Conservation (phyloP, 148 eudicot species). For the Rhododendron mucronatum region DNA sequence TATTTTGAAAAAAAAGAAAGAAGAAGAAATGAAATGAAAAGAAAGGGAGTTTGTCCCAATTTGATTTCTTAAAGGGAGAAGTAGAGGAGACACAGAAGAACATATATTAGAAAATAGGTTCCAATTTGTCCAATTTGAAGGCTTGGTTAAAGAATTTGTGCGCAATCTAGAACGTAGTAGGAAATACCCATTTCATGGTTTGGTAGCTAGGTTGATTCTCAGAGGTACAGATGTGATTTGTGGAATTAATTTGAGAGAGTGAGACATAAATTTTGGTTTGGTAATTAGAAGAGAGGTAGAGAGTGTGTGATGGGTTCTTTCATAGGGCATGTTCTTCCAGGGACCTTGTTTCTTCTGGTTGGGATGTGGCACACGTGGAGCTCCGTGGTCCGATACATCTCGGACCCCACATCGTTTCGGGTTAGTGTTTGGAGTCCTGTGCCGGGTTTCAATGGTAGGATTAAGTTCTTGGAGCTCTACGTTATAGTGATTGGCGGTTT, state of each 20-base stretch:
- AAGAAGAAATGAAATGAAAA: not conserved
- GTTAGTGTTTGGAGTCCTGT: conserved; percentile 82
- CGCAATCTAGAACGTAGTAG: not conserved
- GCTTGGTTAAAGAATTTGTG: not conserved
- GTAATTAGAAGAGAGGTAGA: not conserved
- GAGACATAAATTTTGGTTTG: not conserved
- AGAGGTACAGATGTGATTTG: not conserved
- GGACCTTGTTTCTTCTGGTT: conserved; percentile 72
- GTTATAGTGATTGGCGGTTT: conserved; percentile 69
- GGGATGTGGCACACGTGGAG: conserved; percentile 92
- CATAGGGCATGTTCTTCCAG: conserved; percentile 86
- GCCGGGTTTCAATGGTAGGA: conserved; percentile 68
- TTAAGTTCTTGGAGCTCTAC: conserved; percentile 84
- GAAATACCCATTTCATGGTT: not conserved
- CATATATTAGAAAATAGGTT: not conserved
- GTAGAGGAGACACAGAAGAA: not conserved
- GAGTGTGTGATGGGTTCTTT: conserved; percentile 78
- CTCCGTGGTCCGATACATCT: conserved; percentile 52
- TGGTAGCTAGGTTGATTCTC: not conserved
- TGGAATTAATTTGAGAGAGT: not conserved
- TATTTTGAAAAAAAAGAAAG: not conserved
- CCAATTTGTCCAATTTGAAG: not conserved
- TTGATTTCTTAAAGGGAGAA: not conserved
- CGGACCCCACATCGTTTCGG: conserved; percentile 50
- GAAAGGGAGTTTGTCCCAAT: not conserved